A percentile compares a stretch with the other conserved stretches of the same genome.
Conservation (phyloP, 106 monocot genomes). For the Amphibolis antarctica region DNA sequence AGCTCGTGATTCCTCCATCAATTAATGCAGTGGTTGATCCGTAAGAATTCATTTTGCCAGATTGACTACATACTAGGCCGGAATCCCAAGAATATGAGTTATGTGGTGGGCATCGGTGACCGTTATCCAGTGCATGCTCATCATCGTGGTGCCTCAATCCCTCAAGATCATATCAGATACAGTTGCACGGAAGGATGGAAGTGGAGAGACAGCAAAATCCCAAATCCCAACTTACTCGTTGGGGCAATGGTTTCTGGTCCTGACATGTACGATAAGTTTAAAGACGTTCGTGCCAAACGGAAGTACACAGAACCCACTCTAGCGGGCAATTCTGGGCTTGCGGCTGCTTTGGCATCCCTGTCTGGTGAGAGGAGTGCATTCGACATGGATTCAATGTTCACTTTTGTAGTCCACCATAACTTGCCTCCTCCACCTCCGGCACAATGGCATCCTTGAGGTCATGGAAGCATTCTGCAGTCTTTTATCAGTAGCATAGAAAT, state of each 20-base stretch:
- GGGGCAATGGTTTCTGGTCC: slow-evolving; percentile 54
- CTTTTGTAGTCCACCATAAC: slow-evolving; percentile 15
- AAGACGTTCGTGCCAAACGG: slow-evolving; percentile 22
- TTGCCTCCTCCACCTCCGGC: slow-evolving; percentile 38
- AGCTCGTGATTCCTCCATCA: neutral
- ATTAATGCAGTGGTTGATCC: neutral
- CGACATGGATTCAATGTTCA: slow-evolving; percentile 41
- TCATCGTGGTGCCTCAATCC: slow-evolving; percentile 48
- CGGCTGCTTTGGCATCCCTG: slow-evolving; percentile 31
- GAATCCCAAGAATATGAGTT: slow-evolving; percentile 42
- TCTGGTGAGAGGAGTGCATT: slow-evolving; percentile 8
- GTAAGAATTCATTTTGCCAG: neutral
- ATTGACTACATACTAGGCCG: slow-evolving; percentile 20
- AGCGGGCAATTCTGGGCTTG: slow-evolving; percentile 41
- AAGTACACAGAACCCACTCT: slow-evolving; percentile 43
- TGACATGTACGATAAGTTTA: slow-evolving; percentile 22
- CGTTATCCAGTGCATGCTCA: slow-evolving; percentile 34
- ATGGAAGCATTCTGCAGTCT: neutral
- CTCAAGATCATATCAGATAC: slow-evolving; percentile 15
- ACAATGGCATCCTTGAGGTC: slow-evolving; percentile 51
- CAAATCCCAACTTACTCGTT: slow-evolving; percentile 32
- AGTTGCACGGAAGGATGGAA: slow-evolving; percentile 34
- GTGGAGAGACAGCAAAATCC: slow-evolving; percentile 18
- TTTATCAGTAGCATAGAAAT: too few species aligned
- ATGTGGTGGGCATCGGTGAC: slow-evolving; percentile 31